Conservation (phyloP, 2,329 filamentous ascomycete species). For the Penicillium sp. region DNA sequence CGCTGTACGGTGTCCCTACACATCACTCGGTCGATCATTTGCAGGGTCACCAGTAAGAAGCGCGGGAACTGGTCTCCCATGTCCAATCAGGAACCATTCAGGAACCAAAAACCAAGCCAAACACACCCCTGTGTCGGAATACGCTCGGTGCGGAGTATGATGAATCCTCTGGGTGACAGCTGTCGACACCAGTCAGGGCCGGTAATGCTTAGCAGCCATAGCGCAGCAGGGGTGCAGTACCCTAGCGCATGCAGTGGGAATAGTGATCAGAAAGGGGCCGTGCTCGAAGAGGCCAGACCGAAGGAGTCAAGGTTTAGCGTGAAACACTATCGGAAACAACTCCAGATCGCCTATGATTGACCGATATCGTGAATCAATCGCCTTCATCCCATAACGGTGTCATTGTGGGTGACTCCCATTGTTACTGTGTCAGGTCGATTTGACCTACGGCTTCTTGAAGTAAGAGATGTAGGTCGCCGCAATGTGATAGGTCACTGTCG, state of each 20-base stretch:
- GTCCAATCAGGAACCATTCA: background rate
- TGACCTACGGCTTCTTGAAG: background rate
- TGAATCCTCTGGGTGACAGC: background rate
- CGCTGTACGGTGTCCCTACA: background rate
- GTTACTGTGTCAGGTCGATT: background rate
- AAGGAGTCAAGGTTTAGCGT: background rate
- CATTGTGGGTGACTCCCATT: background rate
- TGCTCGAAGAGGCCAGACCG: background rate
- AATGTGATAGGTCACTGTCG: background rate
- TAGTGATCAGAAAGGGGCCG: background rate
- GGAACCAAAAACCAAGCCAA: background rate
- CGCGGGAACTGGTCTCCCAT: background rate
- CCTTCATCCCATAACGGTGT: background rate
- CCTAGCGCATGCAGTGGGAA: background rate
- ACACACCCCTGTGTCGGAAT: background rate
- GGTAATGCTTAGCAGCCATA: background rate
- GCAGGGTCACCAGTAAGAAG: background rate
- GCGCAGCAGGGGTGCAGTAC: background rate
- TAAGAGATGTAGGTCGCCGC: background rate
- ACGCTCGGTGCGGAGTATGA: background rate
- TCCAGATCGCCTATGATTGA: conserved; percentile 3
- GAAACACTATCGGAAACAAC: conserved; percentile 5
- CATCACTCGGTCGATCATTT: background rate
- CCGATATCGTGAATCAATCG: background rate
- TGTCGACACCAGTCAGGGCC: background rate